Evolutionary conservation across 257 asterid genomes (phyloP).

Genomic region (Fraxinus quadrangulata): DNA sequence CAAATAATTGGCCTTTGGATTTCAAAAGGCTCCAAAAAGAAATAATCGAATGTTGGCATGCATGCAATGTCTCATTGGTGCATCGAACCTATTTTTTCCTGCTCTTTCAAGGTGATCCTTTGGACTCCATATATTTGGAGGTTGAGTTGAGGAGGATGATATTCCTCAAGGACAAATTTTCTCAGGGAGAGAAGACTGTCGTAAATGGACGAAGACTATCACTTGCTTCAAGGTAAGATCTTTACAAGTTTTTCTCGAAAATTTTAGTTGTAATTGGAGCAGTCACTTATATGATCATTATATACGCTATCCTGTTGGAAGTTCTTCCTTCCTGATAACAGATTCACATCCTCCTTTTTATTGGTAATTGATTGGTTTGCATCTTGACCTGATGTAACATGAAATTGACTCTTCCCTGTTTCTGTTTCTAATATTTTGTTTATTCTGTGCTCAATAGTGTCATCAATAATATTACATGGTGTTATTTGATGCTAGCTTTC

Average conservation of each 20-base stretch:
- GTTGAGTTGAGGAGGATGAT: conserved; percentile 81
- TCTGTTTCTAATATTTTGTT: too few species aligned
- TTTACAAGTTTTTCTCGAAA: conserved; percentile 1
- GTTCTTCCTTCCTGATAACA: not conserved
- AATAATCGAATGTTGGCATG: conserved; percentile 82
- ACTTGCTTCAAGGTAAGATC: conserved; percentile 62
- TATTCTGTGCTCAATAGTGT: too few species aligned
- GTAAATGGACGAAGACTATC: conserved; percentile 60
- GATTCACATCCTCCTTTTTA: not conserved
- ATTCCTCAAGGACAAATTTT: conserved; percentile 64
- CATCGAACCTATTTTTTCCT: conserved; percentile 84
- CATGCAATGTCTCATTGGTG: conserved; percentile 74
- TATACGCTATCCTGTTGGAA: not conserved
- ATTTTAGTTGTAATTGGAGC: conserved; percentile 6
- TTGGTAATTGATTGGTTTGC: not conserved
- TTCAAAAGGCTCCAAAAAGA: conserved; percentile 75
- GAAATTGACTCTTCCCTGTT: not conserved
- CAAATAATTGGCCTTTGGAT: conserved; percentile 67
- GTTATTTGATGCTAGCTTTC: too few species aligned
- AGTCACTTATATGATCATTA: not conserved
- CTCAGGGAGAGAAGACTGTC: conserved; percentile 59
- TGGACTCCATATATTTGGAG: conserved; percentile 85
- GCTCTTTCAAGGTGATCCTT: conserved; percentile 84
- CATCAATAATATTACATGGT: too few species aligned
- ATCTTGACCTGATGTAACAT: not conserved